Base-by-base conservation (phyloP, 805 yeast species). In the Jamesozyma gamospora region DNA sequence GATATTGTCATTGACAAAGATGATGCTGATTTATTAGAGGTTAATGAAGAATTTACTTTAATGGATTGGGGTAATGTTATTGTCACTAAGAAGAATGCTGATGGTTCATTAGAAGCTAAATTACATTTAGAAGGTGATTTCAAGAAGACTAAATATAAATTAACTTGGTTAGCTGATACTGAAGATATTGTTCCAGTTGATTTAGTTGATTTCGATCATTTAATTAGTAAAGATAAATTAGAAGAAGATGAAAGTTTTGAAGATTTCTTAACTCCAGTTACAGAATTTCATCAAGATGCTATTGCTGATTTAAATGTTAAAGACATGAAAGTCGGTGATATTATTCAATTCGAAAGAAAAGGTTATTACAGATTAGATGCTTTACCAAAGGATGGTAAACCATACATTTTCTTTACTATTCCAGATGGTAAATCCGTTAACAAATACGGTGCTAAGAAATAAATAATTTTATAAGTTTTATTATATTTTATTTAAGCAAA, bases 21-120 rank as follows among this genome's bases (percentile, higher is more conserved):
- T 24, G 97, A 90, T 64, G 83, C 82, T 29, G 68, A 65, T 45
- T 79, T 88, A 34, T 69, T 80, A 45, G 77, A 72, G 50, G 90
- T 77, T 32, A 84, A 82, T 48, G 97, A 90, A 67, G 97, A 90
- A 69, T 71, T 88, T 47, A 90, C 97, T n/a, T 74, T 90, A 55
- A 90, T 90, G 97, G 96, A 90, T 66, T 90, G 97, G 97, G 97
- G 96, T 72, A 90, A 90, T 62, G 82, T 78, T 42, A 82, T 90
- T 49, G 68, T 88, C 49, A 74, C 81, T 49, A 75, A 76, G 60
- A 73, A 88, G 56, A 66, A 65, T 59, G 79, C 74, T 60, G 78
- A 76, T 47, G 82, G 74, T 43, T 67, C 79, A 3, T 67, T 90
- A 45, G 81, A 75, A 39, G 95, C 86, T 41, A 80, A 77, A 52